Evolutionary conservation across 805 yeast genomes (phyloP).

Genomic region (Soucietia sequanensis): DNA sequence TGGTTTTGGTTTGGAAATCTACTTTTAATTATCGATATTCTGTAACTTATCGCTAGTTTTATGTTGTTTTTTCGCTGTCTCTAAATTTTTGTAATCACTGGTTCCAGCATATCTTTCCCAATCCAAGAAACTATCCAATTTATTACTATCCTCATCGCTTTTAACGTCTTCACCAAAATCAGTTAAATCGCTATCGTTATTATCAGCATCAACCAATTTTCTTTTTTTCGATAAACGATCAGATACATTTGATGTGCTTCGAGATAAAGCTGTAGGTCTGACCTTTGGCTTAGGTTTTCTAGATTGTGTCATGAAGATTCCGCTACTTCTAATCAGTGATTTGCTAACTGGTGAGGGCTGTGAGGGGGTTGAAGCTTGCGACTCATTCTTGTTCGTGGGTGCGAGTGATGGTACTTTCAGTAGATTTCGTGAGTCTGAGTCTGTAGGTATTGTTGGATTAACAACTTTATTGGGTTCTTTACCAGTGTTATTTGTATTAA

Average conservation of each 20-base stretch:
- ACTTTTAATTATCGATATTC: neutral
- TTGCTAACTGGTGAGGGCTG: neutral
- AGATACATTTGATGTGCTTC: constrained; percentile 1
- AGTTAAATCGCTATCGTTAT: constrained; percentile 22
- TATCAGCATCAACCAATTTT: constrained; percentile 4
- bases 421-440: too few species aligned
- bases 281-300: constrained; percentile 1
- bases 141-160: constrained; percentile 1
- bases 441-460: too few species aligned
- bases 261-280: neutral
- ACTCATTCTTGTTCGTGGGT: neutral
- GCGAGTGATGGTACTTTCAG: neutral
- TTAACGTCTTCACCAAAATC: constrained; percentile 21
- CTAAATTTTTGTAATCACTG: neutral
- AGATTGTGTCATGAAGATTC: constrained; percentile 11
- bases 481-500: too few species aligned
- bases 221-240: constrained; percentile 3
- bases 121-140: neutral
- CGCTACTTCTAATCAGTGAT: constrained; percentile 1
- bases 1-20: neutral
- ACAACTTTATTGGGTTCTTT: too few species aligned
- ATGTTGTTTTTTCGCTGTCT: constrained; percentile 1
- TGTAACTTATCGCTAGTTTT: neutral
- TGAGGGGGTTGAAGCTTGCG: neutral
- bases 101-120: neutral